These are phyloP conservation scores for Cardamine resedifolia DNA, from an alignment of 345 rosid genomes.

Conservation along the genomic window DNA sequence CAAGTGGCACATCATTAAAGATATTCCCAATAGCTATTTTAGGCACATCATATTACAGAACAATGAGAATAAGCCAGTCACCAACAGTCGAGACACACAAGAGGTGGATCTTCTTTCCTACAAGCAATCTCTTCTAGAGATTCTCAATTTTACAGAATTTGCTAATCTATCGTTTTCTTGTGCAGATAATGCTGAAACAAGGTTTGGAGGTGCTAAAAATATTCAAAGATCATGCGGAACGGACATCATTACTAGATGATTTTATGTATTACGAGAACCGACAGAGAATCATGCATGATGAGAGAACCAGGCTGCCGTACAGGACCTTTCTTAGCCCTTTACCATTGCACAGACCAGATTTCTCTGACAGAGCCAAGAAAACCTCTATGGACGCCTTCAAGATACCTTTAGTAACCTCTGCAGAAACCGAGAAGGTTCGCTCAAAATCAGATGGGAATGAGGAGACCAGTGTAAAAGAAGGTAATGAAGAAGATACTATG, in stretches of 20 bases:
- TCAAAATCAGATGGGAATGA: slow-evolving; percentile 12
- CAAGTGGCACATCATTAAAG: slow-evolving; percentile 93
- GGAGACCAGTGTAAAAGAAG: slow-evolving; percentile 1
- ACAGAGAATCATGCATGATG: slow-evolving; percentile 78
- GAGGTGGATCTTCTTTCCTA: slow-evolving; percentile 55
- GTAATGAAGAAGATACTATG: not conserved
- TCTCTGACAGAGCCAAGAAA: slow-evolving; percentile 40
- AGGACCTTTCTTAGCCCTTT: slow-evolving; percentile 50
- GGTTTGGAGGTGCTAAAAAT: slow-evolving; percentile 80
- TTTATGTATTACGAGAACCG: slow-evolving; percentile 82
- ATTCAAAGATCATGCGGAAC: slow-evolving; percentile 56
- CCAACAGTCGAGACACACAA: slow-evolving; percentile 99
- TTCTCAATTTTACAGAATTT: not conserved
- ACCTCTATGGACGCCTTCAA: slow-evolving; percentile 11
- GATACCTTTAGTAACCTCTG: slow-evolving; percentile 7
- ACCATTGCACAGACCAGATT: slow-evolving; percentile 44
- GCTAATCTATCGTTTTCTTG: not conserved
- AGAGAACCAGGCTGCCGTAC: slow-evolving; percentile 51
- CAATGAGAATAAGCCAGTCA: slow-evolving; percentile 96
- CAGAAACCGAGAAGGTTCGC: not conserved
- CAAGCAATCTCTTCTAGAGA: not conserved
- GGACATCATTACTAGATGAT: slow-evolving; percentile 81
- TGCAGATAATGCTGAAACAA: slow-evolving; percentile 74
- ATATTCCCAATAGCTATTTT: slow-evolving; percentile 68
- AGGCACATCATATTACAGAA: slow-evolving; percentile 83